A percentile compares a stretch with the other conserved stretches of the same genome.
Evolutionary conservation across 2,329 filamentous ascomycete genomes (phyloP).

Genomic region (Claviceps paspali): DNA sequence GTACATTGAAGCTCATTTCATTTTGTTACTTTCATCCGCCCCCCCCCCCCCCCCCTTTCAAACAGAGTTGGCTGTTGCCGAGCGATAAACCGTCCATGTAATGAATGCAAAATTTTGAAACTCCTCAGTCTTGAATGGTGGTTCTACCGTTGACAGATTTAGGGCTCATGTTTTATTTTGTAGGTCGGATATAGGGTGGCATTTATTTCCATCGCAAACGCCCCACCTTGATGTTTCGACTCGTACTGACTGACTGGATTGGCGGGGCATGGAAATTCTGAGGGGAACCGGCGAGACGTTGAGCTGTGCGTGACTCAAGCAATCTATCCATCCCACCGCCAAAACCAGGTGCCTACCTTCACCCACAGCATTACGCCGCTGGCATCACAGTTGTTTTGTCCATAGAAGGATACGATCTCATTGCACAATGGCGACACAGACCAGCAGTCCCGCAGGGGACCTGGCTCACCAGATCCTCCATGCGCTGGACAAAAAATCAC

Average conservation of each 20-base stretch:
- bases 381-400: not conserved
- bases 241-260: not conserved
- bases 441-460: slow-evolving; percentile 30
- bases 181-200: too few species aligned
- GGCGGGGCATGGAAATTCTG: slow-evolving; percentile 6
- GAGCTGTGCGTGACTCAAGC: slow-evolving; percentile 4
- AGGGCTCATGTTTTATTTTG: too few species aligned
- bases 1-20: too few species aligned
- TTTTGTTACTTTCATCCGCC: too few species aligned
- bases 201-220: too few species aligned
- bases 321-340: slow-evolving; percentile 1
- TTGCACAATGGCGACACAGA: slow-evolving; percentile 26
- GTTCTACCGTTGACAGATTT: too few species aligned
- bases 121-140: too few species aligned
- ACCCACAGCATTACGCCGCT: not conserved
- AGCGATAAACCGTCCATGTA: too few species aligned
- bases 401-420: not conserved
- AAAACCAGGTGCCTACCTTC: not conserved
- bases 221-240: too few species aligned
- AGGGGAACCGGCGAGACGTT: not conserved
- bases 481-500: slow-evolving; percentile 45
- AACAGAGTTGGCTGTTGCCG: too few species aligned
- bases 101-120: too few species aligned
- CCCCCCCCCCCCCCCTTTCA: too few species aligned
- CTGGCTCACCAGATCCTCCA: slow-evolving; percentile 50